Conservation (phyloP, 805 yeast species). For the Saccharomyces kudriavzevii region DNA sequence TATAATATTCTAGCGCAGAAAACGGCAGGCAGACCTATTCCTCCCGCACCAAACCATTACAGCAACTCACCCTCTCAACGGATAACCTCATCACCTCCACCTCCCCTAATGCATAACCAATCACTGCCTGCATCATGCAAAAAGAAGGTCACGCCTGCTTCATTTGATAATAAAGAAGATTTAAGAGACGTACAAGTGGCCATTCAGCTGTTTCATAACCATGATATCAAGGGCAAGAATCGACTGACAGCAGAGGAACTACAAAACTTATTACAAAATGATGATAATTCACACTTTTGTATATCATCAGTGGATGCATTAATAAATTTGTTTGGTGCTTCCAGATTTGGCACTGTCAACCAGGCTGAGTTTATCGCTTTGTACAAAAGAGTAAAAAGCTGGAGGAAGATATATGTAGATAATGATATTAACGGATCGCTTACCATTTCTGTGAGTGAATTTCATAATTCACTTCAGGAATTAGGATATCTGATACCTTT, state of each 20-base stretch:
- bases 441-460: constrained; percentile 26
- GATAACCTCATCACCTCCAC: background rate
- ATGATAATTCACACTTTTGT: constrained; percentile 28
- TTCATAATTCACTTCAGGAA: constrained; percentile 29
- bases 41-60: background rate
- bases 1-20: background rate
- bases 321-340: constrained; percentile 30
- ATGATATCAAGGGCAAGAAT: constrained; percentile 25
- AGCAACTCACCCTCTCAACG: background rate
- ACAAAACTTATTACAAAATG: constrained; percentile 30
- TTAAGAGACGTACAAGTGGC: constrained; percentile 25
- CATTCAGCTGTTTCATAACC: constrained; percentile 25
- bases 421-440: constrained; percentile 30
- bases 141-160: background rate
- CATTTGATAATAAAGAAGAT: constrained; percentile 7
- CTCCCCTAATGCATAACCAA: background rate
- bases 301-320: constrained; percentile 30
- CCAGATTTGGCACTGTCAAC: constrained; percentile 30
- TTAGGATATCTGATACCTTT: constrained; percentile 30
- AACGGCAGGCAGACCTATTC: background rate
- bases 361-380: constrained; percentile 28
- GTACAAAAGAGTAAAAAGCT: constrained; percentile 28
- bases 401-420: constrained; percentile 32
- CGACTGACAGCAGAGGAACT: constrained; percentile 29
- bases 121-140: background rate